Base-by-base conservation (phyloP, 1,284 basidiomycete species). In the Volvariella surrecta region DNA sequence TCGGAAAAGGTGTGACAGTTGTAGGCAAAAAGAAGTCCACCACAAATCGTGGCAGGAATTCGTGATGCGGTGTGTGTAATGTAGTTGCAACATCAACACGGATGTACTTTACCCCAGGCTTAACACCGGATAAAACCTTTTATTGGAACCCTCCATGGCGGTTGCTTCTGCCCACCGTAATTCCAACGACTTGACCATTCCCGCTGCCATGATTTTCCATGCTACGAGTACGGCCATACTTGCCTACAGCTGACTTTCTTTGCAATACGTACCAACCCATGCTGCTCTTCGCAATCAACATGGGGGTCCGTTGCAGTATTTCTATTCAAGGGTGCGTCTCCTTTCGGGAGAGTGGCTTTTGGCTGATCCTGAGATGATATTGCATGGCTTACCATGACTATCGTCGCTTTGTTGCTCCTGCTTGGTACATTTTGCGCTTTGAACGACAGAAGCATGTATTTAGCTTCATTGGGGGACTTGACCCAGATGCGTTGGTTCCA, bases 1-100 rank as follows among this genome's bases (percentile, higher is more conserved):
- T 66, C 42, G 89, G 91, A 1, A 90, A 84, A 58, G 89, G 91
- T 0, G 79, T 90, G 28, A 93, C 90, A 0, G 81, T 94, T 21
- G 78, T 95, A 41, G 90, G 91, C 13, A 94, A 92, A 63, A 67
- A 67, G 48, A 64, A 56, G 34, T 9, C 15, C 30, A 31, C 9
- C 30, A 31, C 69, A n/a, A n/a, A n/a, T n/a, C n/a, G n/a, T n/a
- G n/a, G n/a, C 13, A 38, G 13, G 13, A 18, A 8, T 8, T 35
- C 32, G 32, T 21, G 43, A 32, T 20, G n/a, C 9, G 4, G 15
- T 34, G 34, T 21, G 3, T 19, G 40, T 13, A 17, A 21, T 40
- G 19, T 35, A 18, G 32, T 32, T n/a, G n/a, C n/a, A n/a, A n/a
- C n/a, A n/a, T n/a, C n/a, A n/a, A n/a, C n/a, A n/a, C n/a, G n/a